Percentiles rank a stretch among this genome's conserved stretches.
phyloP scores from a whole-genome alignment of 371 early-diverging fungal genomes.

The Coemansia sp. region DNA sequence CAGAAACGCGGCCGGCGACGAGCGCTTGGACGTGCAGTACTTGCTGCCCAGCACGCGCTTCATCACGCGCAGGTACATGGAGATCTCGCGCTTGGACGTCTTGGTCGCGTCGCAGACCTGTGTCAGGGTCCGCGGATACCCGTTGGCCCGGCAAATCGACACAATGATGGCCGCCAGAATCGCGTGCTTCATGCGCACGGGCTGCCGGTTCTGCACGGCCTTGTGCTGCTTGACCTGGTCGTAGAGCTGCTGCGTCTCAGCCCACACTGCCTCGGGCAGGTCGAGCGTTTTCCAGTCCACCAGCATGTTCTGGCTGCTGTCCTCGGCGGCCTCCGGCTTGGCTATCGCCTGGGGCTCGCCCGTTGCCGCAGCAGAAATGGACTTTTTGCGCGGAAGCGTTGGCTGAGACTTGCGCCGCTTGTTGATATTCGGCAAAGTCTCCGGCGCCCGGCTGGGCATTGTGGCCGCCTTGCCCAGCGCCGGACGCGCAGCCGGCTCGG shows the following conservation, averaged over 20 bases:
- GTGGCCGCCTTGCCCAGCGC: no score
- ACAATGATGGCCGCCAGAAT: constrained; percentile 59
- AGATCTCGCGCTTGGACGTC: constrained; percentile 58
- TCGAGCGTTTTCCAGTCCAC: constrained; percentile 36
- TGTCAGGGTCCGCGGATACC: constrained; percentile 57
- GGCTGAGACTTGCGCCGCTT: no score
- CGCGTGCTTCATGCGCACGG: constrained; percentile 57
- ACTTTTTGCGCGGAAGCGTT: no score
- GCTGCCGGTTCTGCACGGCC: constrained; percentile 61
- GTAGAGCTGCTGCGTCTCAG: constrained; percentile 54
- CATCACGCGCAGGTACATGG: constrained; percentile 60
- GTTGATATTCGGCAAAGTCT: no score
- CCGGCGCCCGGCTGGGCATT: no score
- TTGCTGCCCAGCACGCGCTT: constrained; percentile 52
- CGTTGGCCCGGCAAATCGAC: constrained; percentile 56
- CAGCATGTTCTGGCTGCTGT: background rate
- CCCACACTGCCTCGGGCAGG: constrained; percentile 48
- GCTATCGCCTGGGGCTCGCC: background rate
- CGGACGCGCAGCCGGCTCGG: no score
- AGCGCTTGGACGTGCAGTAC: constrained; percentile 33
- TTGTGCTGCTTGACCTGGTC: constrained; percentile 56
- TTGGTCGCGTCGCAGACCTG: constrained; percentile 60
- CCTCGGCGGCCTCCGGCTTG: background rate
- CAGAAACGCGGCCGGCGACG: constrained; percentile 44
- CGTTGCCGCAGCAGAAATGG: no score